Evolutionary conservation across 805 yeast species (phyloP), one percentile per base, ranked within the genome.

Genomic region (Scheffersomyces amazonensis): DNA sequence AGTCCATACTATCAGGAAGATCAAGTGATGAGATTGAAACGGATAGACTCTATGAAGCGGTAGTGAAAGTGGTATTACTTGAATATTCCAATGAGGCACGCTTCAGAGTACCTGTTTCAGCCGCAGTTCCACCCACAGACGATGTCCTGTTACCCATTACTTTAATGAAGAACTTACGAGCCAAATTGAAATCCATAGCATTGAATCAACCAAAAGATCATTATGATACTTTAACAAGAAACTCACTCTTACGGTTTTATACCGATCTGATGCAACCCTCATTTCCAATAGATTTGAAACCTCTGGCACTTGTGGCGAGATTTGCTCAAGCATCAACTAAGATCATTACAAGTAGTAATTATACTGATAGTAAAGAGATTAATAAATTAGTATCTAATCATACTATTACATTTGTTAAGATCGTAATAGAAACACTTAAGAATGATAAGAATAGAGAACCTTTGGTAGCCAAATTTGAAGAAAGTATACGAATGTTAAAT

Each of bases 71-170:
- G 5, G 54, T 82, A 2, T 56, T 84, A 10, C 54, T 84, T 15
- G 83, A 79, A 34, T 81, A 83, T 49, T 62, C 75, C 37, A 77
- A 73, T 41, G 87, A 81, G 55, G 86, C 86, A 2, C 58, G 87
- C 25, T 83, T 81, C 60, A 58, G 71, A 36, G 66, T 62, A 12
- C 57, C 59, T 6, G 27, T 50, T 46, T 34, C 37, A 39, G 49
- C 54, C 41, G 52, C 20, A 8, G 11, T 10, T 3, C 9, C 34
- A 13, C 16, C 23, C 21, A 20, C 27, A 3, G 21, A 23, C 3
- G 66, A 67, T 37, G 44, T 62, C 31, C 62, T 52, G 38, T 49
- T 64, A 22, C 68, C 80, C 2, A 53, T 69, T 1, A 60, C 62
- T 30, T 60, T 75, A 16, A 53, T 64, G 3, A 36, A 53, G 3